Evolutionary conservation across 495 filamentous ascomycete genomes (phyloP).

Genomic region (Antarctomyces pellizariae): DNA sequence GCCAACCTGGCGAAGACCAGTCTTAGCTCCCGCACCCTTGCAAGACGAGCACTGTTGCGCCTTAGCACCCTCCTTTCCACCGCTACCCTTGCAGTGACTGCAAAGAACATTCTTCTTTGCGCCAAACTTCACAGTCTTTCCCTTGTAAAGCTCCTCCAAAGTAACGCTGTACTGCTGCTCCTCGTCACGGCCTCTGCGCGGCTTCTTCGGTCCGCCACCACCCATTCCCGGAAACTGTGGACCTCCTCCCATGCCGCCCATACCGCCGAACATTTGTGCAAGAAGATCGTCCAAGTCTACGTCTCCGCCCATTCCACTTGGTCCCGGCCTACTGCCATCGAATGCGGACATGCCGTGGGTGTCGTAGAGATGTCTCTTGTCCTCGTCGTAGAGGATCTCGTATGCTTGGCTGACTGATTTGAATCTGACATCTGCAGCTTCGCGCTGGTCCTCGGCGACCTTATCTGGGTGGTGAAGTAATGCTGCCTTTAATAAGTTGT

Average conservation of each 20-base stretch:
- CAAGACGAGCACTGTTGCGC: constrained; percentile 67
- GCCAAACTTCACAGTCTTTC: constrained; percentile 88
- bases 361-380: constrained; percentile 80
- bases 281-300: constrained; percentile 80
- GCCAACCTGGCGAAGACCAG: constrained; percentile 52
- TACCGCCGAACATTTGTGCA: constrained; percentile 76
- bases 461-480: constrained; percentile 86
- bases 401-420: constrained; percentile 83
- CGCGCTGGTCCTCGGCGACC: constrained; percentile 68
- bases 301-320: constrained; percentile 40
- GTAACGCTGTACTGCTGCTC: constrained; percentile 77
- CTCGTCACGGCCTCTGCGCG: constrained; percentile 55
- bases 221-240: constrained; percentile 16
- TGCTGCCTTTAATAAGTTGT: constrained; percentile 36
- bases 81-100: constrained; percentile 61
- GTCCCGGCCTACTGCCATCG: constrained; percentile 30
- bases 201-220: constrained; percentile 25
- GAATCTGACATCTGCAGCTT: constrained; percentile 68
- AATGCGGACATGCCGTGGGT: constrained; percentile 92
- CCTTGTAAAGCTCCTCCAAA: constrained; percentile 89
- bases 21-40: constrained; percentile 47
- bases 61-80: constrained; percentile 81
- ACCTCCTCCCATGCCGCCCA: constrained; percentile 34
- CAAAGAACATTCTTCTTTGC: constrained; percentile 87
- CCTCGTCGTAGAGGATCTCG: constrained; percentile 90